A percentile compares a stretch with the other conserved stretches of the same genome.
Conservation (phyloP, 2,329 filamentous ascomycete species). For the Pestalotiopsis sp. region DNA sequence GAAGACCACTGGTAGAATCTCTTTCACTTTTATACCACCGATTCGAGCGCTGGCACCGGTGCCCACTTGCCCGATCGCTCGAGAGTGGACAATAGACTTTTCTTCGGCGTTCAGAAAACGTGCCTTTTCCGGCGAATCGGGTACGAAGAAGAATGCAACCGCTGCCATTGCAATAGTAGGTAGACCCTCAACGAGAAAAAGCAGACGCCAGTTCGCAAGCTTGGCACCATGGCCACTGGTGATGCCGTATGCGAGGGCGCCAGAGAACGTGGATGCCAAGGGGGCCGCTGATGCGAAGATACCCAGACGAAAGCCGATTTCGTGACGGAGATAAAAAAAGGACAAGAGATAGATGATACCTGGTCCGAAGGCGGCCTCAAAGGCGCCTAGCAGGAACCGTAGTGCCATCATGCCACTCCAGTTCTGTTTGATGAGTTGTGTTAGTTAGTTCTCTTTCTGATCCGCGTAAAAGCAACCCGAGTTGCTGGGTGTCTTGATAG, state of each 20-base stretch:
- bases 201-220: conserved; percentile 20
- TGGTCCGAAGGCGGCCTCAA: conserved; percentile 39
- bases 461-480: too few relatives aligned
- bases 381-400: conserved; percentile 51
- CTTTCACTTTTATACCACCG: conserved; percentile 30
- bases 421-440: conserved; percentile 23
- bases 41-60: conserved; percentile 26
- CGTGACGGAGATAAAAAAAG: conserved; percentile 56
- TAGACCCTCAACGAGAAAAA: conserved; percentile 19
- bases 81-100: conserved; percentile 16
- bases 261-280: conserved; percentile 24
- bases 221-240: conserved; percentile 15
- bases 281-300: conserved; percentile 49
- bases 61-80: conserved; percentile 27
- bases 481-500: too few relatives aligned
- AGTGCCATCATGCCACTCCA: conserved; percentile 46
- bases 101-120: conserved; percentile 18
- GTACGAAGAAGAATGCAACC: conserved; percentile 16
- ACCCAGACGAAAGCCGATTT: conserved; percentile 46
- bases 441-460: too few relatives aligned
- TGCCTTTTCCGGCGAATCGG: conserved; percentile 18
- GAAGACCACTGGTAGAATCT: conserved; percentile 15
- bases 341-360: conserved; percentile 45
- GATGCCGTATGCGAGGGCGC: conserved; percentile 23
- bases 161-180: conserved; percentile 16